Evolutionary conservation across 306 rosid species (phyloP).

Genomic region (Oxytropis ochrocephala): DNA sequence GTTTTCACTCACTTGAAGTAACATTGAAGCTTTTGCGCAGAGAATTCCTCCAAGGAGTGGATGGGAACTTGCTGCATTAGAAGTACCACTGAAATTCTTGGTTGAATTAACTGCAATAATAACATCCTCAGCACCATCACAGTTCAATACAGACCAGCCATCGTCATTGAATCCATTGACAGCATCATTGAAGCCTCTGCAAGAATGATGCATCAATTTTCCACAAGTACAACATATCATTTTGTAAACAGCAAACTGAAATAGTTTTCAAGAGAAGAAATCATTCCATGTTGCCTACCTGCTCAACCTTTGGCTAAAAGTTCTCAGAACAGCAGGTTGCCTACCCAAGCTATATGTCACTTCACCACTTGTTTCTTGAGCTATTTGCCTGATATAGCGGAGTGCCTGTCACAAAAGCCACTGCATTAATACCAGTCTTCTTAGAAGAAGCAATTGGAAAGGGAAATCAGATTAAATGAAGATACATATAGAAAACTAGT

Average conservation of each 20-base stretch:
- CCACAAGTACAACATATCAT: background rate
- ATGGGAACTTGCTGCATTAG: constrained; percentile 65
- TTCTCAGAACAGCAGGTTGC: constrained; percentile 95
- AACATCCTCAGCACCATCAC: constrained; percentile 89
- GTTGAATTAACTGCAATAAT: constrained; percentile 70
- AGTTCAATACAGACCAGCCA: constrained; percentile 81
- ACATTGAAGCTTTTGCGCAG: constrained; percentile 97
- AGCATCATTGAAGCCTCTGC: constrained; percentile 93
- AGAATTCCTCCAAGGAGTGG: constrained; percentile 80
- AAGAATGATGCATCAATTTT: constrained; percentile 3
- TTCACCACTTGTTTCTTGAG: constrained; percentile 96
- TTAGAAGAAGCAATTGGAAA: background rate
- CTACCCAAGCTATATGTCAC: constrained; percentile 86
- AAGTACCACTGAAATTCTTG: constrained; percentile 57
- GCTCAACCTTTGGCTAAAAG: constrained; percentile 93
- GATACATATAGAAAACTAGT: background rate
- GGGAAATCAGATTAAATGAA: background rate
- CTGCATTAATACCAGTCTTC: constrained; percentile 15
- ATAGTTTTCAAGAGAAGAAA: background rate
- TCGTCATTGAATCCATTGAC: constrained; percentile 96
- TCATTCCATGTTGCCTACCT: constrained; percentile 33
- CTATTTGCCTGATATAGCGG: constrained; percentile 84
- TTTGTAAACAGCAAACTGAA: background rate
- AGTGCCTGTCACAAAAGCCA: constrained; percentile 56
- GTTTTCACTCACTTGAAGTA: constrained; percentile 68